Evolutionary conservation across 352 stramenopile species (phyloP).

Genomic region (Plasmopara viticola): DNA sequence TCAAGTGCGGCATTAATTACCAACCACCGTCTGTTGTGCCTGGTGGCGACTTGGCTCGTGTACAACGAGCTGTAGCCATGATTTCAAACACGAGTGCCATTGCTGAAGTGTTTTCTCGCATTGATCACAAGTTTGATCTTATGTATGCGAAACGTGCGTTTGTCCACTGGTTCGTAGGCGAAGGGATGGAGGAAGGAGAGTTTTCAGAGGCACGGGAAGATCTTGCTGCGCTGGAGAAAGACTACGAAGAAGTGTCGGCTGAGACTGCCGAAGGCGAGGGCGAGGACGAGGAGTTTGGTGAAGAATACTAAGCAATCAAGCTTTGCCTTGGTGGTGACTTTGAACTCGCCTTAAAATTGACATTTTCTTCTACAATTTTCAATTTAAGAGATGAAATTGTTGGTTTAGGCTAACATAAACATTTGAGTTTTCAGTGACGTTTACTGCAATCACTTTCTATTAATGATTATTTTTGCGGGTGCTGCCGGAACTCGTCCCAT

Average conservation of each 20-base stretch:
- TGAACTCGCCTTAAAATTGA: neutral
- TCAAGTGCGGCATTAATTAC: constrained; percentile 91
- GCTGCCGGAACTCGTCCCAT: constrained; percentile 19
- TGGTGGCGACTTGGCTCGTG: too few relatives aligned
- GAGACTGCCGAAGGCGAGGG: constrained; percentile 97
- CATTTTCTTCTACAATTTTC: neutral
- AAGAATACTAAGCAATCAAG: constrained; percentile 70
- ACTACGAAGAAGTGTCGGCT: constrained; percentile 99
- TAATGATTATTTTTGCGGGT: constrained; percentile 10
- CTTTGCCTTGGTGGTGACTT: neutral
- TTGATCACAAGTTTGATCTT: constrained; percentile 27
- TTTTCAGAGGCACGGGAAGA: constrained; percentile 98
- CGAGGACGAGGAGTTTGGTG: constrained; percentile 91
- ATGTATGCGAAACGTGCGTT: constrained; percentile 83
- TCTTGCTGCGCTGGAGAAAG: constrained; percentile 63
- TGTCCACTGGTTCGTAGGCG: constrained; percentile 99
- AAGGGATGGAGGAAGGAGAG: constrained; percentile 99
- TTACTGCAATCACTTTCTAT: constrained; percentile 4
- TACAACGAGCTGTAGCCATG: too few relatives aligned
- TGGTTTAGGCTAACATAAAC: neutral
- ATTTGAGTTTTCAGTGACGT: constrained; percentile 2
- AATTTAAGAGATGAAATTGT: neutral
- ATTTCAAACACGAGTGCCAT: constrained; percentile 95
- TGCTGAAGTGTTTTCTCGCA: constrained; percentile 52
- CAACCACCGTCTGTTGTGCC: constrained; percentile 82